Conservation (phyloP, 345 rosid genomes). For the Populus pruinosa region DNA sequence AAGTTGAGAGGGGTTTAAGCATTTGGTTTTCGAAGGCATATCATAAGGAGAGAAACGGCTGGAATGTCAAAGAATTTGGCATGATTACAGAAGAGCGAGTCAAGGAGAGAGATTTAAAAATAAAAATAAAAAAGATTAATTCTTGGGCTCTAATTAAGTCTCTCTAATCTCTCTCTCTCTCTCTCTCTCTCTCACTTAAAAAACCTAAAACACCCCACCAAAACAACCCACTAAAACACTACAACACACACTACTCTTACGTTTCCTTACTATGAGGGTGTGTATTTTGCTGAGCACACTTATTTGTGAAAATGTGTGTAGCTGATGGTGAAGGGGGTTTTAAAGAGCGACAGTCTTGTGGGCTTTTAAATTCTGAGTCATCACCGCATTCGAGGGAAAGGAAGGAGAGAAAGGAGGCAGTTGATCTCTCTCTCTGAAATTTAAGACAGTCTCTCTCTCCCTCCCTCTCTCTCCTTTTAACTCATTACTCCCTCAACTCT, state of each 20-base stretch:
- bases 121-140: not conserved
- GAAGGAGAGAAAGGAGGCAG: not conserved
- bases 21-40: not conserved
- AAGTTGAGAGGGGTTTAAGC: not conserved
- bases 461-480: not conserved
- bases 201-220: not conserved
- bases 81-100: constrained; percentile 43
- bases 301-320: constrained; percentile 2
- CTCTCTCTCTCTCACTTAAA: not conserved
- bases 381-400: constrained; percentile 12
- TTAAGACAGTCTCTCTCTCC: not conserved
- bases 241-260: too few species aligned
- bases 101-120: constrained; percentile 4
- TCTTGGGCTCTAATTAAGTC: constrained; percentile 9
- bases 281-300: not conserved
- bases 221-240: not conserved
- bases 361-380: constrained; percentile 2
- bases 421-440: not conserved
- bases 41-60: constrained; percentile 20
- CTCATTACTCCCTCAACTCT: not conserved
- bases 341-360: not conserved
- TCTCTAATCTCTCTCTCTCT: too few species aligned
- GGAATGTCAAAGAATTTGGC: constrained; percentile 29
- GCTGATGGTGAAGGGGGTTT: not conserved
- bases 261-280: not conserved